phyloP scores from a whole-genome alignment of 257 asterid genomes.

The Linaria vulgaris region DNA sequence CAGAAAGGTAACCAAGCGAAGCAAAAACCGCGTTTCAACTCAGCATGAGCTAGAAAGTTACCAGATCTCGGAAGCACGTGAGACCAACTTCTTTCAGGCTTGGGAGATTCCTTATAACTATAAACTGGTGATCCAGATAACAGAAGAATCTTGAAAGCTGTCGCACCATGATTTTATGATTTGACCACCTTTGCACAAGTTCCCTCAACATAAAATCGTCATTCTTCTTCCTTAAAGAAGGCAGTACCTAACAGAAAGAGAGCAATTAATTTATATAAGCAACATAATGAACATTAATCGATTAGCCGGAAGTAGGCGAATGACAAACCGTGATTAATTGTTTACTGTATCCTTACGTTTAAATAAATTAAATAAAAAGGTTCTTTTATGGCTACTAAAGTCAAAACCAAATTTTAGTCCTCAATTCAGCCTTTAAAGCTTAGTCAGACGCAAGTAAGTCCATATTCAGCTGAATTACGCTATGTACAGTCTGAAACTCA shows the following conservation, averaged over 20 bases:
- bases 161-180: slow-evolving; percentile 94
- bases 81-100: slow-evolving; percentile 86
- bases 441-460: too few relatives aligned
- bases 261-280: slow-evolving; percentile 8
- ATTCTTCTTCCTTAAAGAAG: slow-evolving; percentile 78
- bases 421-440: too few relatives aligned
- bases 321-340: too few relatives aligned
- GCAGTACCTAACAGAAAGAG: slow-evolving; percentile 46
- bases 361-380: too few relatives aligned
- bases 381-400: too few relatives aligned
- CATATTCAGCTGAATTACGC: too few relatives aligned
- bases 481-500: too few relatives aligned
- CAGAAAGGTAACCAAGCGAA: not conserved
- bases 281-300: slow-evolving; percentile 3
- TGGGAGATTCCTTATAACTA: slow-evolving; percentile 89
- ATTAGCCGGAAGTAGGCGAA: not conserved
- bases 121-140: slow-evolving; percentile 91
- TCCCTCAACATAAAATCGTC: slow-evolving; percentile 93
- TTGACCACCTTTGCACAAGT: slow-evolving; percentile 85
- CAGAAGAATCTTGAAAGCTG: slow-evolving; percentile 91
- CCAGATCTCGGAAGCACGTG: slow-evolving; percentile 87
- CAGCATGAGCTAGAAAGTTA: slow-evolving; percentile 21
- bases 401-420: too few relatives aligned
- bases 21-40: slow-evolving; percentile 13
- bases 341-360: too few relatives aligned